Base-by-base conservation (phyloP, 2,329 filamentous ascomycete genomes). In the Kalmusia sp. region DNA sequence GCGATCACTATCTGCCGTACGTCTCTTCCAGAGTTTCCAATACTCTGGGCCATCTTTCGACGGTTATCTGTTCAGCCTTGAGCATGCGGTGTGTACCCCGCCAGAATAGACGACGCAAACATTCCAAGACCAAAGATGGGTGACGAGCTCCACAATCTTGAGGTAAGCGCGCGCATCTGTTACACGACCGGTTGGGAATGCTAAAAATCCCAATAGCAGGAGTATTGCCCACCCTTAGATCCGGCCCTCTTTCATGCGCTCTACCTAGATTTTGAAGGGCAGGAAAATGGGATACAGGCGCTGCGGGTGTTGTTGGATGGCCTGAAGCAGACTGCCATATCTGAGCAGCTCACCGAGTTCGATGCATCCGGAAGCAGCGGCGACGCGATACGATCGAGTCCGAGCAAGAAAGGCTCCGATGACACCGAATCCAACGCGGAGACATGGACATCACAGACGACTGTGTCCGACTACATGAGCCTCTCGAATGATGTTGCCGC, bases 211-310 rank as follows among this genome's bases (percentile, higher is more conserved):
- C 37, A 63, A 28, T 58, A 93, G 87, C 82, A 86, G 56, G 85
- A 88, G 59, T 93, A 91, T 67, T 87, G 87, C 68, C 84, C 89
- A 21, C 83, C 88, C 15, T 75, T 97, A 34, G 93, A 97, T 62
- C 85, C 92, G 59, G 84, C 91, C 0, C 82, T 93, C 11, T 84
- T 97, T 53, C 82, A 88, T 49, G 88, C 91, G 3, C 90, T 97
- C 44, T 79, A 86, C 4, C 84, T 79, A 47, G 93, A 98, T 67
- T 91, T 86, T 72, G 84, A 92, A 62, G 77, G 93, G 15, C 69
- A 75, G 2, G 72, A 85, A 19, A 63, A 81, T 0, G 70, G 76
- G 1, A 78, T 87, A 35, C 67, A 81, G 2, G 76, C 79, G 8
- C 85, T 87, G 2, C 82, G 83, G 25, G 69, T 77, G n/a, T 80